Conservation (phyloP, 2,329 filamentous ascomycete species). For the Penicillium capsulatum region DNA sequence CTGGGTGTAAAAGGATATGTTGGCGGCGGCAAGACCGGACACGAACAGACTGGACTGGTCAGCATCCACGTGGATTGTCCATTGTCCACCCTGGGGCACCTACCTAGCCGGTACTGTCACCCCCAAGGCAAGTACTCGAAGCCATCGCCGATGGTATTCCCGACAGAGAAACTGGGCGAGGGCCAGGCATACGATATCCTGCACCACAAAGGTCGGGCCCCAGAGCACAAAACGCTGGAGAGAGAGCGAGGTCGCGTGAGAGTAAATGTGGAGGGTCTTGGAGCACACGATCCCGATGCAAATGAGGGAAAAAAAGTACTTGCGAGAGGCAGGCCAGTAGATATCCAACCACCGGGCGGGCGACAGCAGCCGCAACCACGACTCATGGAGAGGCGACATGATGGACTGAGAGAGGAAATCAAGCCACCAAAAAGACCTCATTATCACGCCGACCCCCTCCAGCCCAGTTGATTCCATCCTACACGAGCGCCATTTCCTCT, state of each 20-base stretch:
- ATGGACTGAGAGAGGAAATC: no score
- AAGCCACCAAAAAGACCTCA: no score
- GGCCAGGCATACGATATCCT: conserved; percentile 19
- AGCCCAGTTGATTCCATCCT: no score
- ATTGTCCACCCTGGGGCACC: background rate
- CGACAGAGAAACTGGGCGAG: conserved; percentile 12
- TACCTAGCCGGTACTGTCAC: conserved; percentile 14
- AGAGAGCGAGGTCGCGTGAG: conserved; percentile 22
- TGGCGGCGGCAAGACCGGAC: conserved; percentile 21
- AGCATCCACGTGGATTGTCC: background rate
- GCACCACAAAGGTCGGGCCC: conserved; percentile 25
- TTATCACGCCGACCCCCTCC: no score
- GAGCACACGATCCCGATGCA: conserved; percentile 23
- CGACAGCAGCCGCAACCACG: no score
- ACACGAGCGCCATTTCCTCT: no score
- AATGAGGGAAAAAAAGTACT: conserved; percentile 22
- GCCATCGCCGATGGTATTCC: conserved; percentile 12
- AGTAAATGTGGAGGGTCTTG: conserved; percentile 26
- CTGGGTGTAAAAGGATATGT: conserved; percentile 24
- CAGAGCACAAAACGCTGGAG: conserved; percentile 17
- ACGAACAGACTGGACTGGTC: conserved; percentile 16
- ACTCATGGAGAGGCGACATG: no score
- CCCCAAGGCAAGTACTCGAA: conserved; percentile 7
- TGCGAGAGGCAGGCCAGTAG: conserved; percentile 17
- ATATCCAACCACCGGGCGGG: conserved; percentile 15